A percentile compares a stretch with the other conserved stretches of the same genome.
phyloP scores from a whole-genome alignment of 2,329 filamentous ascomycete species.

The Phyllosticta citriasiana region DNA sequence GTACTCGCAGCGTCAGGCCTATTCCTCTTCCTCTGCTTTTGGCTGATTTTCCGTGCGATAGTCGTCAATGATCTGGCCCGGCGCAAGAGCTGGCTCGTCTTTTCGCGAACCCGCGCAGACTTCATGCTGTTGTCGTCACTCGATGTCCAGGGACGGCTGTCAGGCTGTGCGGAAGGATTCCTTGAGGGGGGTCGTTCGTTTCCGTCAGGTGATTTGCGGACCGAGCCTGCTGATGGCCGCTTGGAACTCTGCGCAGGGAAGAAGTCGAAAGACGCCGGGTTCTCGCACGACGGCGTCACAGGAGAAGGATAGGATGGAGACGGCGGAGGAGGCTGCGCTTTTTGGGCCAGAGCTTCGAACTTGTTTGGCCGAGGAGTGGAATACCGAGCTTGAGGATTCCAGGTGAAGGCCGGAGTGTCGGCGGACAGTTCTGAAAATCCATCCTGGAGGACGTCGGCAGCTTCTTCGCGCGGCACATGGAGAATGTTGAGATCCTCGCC shows the following conservation, averaged over 20 bases:
- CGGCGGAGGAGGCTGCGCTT: constrained; percentile 1
- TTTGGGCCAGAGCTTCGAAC: constrained; percentile 6
- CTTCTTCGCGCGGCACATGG: constrained; percentile 59
- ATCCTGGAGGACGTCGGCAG: not conserved
- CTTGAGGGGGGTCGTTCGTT: not conserved
- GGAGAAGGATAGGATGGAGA: constrained; percentile 4
- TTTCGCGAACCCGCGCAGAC: not conserved
- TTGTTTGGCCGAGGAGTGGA: constrained; percentile 47
- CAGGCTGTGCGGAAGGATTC: not conserved
- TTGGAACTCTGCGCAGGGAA: not conserved
- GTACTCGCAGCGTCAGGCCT: not conserved
- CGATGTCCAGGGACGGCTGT: not conserved
- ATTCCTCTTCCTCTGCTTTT: not conserved
- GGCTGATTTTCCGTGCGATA: not conserved
- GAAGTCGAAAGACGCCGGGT: not conserved
- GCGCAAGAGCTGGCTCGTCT: not conserved
- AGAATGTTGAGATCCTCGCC: constrained; percentile 82
- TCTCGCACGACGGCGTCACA: constrained; percentile 3
- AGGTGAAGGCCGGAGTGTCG: constrained; percentile 48
- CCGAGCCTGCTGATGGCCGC: not conserved
- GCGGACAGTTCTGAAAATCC: not conserved
- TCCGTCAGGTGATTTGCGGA: not conserved
- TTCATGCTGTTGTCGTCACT: not conserved
- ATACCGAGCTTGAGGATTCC: constrained; percentile 66
- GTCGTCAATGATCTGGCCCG: not conserved